Conservation (phyloP, 2,329 filamentous ascomycete species). For the Aspergillus aculeatinus region DNA sequence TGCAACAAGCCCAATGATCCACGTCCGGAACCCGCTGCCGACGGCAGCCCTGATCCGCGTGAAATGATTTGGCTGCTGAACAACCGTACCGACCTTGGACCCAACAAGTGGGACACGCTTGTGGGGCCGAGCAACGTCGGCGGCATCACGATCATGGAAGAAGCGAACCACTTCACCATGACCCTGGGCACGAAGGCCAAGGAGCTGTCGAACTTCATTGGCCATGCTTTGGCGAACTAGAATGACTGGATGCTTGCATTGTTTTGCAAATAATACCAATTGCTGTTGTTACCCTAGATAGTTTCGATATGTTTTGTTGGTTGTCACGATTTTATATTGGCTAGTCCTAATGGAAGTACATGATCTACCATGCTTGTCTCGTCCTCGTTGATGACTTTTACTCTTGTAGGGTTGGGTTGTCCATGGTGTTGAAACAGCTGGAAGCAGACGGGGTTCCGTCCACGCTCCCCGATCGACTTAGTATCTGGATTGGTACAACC, state of each 20-base stretch:
- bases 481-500: too few species aligned
- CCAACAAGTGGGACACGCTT: slow-evolving; percentile 50
- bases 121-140: slow-evolving; percentile 40
- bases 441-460: background rate
- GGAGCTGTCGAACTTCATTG: slow-evolving; percentile 32
- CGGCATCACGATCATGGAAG: slow-evolving; percentile 33
- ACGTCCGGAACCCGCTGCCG: slow-evolving; percentile 39
- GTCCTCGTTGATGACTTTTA: background rate
- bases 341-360: background rate
- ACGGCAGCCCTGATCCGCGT: slow-evolving; percentile 43
- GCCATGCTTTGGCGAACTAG: slow-evolving; percentile 22
- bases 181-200: slow-evolving; percentile 31
- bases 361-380: background rate
- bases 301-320: background rate
- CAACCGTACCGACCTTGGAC: slow-evolving; percentile 48
- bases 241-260: background rate
- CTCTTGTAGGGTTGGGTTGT: background rate
- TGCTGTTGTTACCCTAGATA: background rate
- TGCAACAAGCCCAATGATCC: slow-evolving; percentile 45
- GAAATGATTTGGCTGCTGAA: slow-evolving; percentile 53
- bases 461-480: too few species aligned
- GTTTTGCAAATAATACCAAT: background rate
- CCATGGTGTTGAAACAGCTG: background rate
- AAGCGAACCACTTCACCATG: slow-evolving; percentile 39
- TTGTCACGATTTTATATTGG: slow-evolving; percentile 10